phyloP scores from a whole-genome alignment of 257 asterid genomes.

The Ocimum tenuiflorum region DNA sequence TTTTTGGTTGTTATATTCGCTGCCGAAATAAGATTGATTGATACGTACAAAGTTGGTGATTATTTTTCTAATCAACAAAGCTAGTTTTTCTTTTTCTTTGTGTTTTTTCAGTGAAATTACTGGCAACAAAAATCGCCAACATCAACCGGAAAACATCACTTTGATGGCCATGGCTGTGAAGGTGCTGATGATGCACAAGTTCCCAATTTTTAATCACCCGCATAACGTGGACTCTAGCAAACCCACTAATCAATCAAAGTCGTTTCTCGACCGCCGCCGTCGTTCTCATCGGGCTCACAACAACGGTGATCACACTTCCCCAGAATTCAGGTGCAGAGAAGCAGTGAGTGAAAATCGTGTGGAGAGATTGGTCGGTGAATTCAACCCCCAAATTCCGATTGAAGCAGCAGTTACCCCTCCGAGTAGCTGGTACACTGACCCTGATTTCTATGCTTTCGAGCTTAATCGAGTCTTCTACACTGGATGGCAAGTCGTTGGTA shows the following conservation, averaged over 20 bases:
- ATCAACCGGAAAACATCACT: background rate
- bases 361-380: slow-evolving; percentile 35
- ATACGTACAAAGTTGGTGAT: too few species aligned
- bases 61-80: too few species aligned
- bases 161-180: slow-evolving; percentile 25
- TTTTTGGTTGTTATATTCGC: too few species aligned
- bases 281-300: background rate
- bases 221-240: background rate
- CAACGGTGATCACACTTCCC: background rate
- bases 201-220: slow-evolving; percentile 5
- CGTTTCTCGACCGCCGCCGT: background rate
- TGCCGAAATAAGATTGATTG: too few species aligned
- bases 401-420: slow-evolving; percentile 78
- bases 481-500: slow-evolving; percentile 84
- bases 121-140: background rate
- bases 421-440: slow-evolving; percentile 69
- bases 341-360: slow-evolving; percentile 6
- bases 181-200: slow-evolving; percentile 19
- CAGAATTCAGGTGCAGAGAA: background rate
- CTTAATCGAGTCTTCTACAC: slow-evolving; percentile 50
- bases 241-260: background rate
- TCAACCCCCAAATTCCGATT: slow-evolving; percentile 57
- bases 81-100: too few species aligned
- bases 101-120: too few species aligned
- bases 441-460: slow-evolving; percentile 54